phyloP scores from a whole-genome alignment of 257 asterid genomes.

The Solanum ossicruentum region DNA sequence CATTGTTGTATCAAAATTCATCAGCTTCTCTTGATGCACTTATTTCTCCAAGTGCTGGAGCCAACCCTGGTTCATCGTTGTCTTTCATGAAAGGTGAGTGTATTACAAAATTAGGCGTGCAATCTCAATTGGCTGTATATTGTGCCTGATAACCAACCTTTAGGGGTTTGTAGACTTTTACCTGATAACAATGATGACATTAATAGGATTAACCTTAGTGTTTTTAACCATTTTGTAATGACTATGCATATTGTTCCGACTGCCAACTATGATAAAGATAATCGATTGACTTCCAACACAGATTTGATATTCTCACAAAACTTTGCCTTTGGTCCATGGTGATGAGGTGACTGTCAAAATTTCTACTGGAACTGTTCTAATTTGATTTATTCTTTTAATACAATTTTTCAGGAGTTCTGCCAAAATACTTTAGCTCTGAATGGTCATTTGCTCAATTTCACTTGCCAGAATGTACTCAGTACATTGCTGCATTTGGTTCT shows the following conservation, averaged over 20 bases:
- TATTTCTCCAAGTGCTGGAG: conserved; percentile 50
- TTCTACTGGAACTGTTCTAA: background rate
- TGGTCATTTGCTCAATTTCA: conserved; percentile 97
- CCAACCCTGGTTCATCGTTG: conserved; percentile 77
- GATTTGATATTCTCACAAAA: background rate
- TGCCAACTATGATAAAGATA: background rate
- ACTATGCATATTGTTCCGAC: background rate
- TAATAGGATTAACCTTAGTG: background rate
- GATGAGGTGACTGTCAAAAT: background rate
- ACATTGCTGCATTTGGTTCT: conserved; percentile 68
- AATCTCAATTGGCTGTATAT: background rate
- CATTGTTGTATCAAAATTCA: conserved; percentile 36
- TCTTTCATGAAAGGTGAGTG: conserved; percentile 84
- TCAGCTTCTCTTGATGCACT: conserved; percentile 66
- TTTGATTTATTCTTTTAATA: background rate
- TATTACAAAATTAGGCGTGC: background rate
- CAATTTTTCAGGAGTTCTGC: conserved; percentile 59
- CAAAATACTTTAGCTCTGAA: conserved; percentile 91
- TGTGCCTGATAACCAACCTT: background rate
- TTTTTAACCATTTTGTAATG: background rate
- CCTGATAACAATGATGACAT: background rate
- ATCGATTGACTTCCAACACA: background rate
- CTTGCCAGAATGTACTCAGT: conserved; percentile 58
- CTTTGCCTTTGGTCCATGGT: background rate
- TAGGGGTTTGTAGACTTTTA: background rate